Evolutionary conservation across 2,329 filamentous ascomycete genomes (phyloP).

Genomic region (Talaromyces sp.): DNA sequence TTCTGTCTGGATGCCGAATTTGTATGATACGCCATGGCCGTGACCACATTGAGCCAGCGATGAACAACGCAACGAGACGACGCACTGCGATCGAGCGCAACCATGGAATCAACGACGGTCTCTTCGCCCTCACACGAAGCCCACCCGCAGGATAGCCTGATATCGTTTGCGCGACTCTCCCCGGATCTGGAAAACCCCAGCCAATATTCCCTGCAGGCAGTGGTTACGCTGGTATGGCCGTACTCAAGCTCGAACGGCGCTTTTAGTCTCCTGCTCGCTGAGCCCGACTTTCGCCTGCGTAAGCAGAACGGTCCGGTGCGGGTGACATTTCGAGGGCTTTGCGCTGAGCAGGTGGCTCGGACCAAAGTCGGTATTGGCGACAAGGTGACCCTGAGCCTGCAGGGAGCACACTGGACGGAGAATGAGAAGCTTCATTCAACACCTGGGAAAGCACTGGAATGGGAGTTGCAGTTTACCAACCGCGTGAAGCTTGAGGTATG

Average conservation of each 20-base stretch:
- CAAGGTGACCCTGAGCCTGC: constrained; percentile 62
- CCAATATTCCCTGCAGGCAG: constrained; percentile 53
- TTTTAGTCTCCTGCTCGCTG: constrained; percentile 74
- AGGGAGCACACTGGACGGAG: constrained; percentile 61
- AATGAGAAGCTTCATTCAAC: constrained; percentile 49
- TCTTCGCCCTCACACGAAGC: constrained; percentile 19
- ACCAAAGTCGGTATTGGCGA: constrained; percentile 73
- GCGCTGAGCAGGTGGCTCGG: constrained; percentile 64
- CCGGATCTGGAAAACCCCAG: constrained; percentile 26
- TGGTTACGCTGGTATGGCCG: constrained; percentile 85
- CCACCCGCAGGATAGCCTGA: constrained; percentile 18
- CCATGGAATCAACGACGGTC: constrained; percentile 24
- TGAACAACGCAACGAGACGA: neutral
- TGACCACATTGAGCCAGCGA: constrained; percentile 5
- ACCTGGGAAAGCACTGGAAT: constrained; percentile 53
- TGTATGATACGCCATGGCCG: constrained; percentile 2
- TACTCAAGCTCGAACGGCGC: constrained; percentile 73
- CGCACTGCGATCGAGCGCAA: constrained; percentile 9
- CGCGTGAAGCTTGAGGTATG: constrained; percentile 33
- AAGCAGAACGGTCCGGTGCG: constrained; percentile 74
- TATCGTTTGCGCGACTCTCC: constrained; percentile 39
- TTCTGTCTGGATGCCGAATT: constrained; percentile 5
- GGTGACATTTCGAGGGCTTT: constrained; percentile 65
- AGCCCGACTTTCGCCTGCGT: constrained; percentile 77
- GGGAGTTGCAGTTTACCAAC: constrained; percentile 49